Evolutionary conservation across 2,329 filamentous ascomycete species (phyloP), one percentile per base, ranked within the genome.

Genomic region (Fusarium udum): DNA sequence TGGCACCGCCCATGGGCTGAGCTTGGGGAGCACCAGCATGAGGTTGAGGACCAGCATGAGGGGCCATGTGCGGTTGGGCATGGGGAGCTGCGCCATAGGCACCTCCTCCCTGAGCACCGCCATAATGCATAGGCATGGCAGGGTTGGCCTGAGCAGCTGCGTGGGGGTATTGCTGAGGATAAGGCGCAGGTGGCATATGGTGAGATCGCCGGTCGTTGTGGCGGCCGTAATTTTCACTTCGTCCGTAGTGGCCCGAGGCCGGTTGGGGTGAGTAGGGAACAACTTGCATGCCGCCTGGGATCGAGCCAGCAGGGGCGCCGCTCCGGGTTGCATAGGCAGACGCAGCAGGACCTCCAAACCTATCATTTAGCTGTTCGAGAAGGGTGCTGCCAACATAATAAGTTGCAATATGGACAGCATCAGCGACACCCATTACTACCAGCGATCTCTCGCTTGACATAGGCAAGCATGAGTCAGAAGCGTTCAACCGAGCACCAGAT

Each of bases 331-430:
- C 96, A 81, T 99, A 99, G 36, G 96, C 95, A n/a, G 96, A 99
- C 56, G 96, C 95, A 65, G 95, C 95, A 26, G 96, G 95, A 11
- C 96, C 96, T 60, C 96, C 95, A 77, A 98, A 99, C 46, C 96
- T 92, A 82, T 99, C 96, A 60, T 96, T 98, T 67, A 99, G 88
- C 85, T 99, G 96, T 86, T 99, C 96, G 53, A 97, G 92, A 32
- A 99, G 89, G n/a, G 96, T 99, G 83, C 95, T 97, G 63, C 95
- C 95, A 73, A 99, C 95, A 80, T 99, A 99, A 86, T 98, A 99
- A 42, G 96, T 97, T 55, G 96, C 96, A 83, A 99, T 99, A 84
- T 99, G 96, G 55, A 99, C 95, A 66, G 96, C 95, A 85, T 99
- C 96, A 61, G 96, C 96, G 66, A 99, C 96, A 82, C 96, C 96